These are phyloP conservation scores for Marasmius tenuissimus DNA, from an alignment of 1,284 basidiomycete species.

Conservation along the genomic window DNA sequence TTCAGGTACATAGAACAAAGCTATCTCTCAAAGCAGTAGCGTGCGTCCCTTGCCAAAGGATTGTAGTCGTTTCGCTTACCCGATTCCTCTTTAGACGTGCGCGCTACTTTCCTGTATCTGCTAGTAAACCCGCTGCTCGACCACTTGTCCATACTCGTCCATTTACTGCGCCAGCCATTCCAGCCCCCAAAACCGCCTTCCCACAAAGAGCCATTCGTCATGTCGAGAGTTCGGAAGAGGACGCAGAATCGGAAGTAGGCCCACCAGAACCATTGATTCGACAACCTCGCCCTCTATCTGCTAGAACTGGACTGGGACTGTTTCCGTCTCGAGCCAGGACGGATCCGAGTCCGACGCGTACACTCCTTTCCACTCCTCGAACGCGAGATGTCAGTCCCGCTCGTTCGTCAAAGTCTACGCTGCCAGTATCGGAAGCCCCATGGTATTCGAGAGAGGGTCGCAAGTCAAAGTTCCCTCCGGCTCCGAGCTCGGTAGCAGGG, in stretches of 20 bases:
- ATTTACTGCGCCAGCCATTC: conserved; percentile 20
- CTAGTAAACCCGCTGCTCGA: conserved; percentile 29
- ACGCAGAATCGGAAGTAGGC: conserved; percentile 25
- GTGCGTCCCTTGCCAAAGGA: conserved; percentile 45
- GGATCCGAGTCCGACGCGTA: conserved; percentile 13
- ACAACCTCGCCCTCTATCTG: not conserved
- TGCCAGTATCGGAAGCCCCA: not conserved
- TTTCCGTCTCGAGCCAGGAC: conserved; percentile 13
- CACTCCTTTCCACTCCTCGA: conserved; percentile 25
- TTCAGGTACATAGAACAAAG: conserved; percentile 63
- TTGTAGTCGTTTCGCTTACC: conserved; percentile 15
- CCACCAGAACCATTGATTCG: conserved; percentile 9
- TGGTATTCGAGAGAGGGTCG: conserved; percentile 26
- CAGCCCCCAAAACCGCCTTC: conserved; percentile 26
- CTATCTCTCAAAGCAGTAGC: conserved; percentile 77
- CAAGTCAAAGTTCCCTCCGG: conserved; percentile 25
- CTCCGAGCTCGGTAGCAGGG: conserved; percentile 25
- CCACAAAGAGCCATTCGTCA: conserved; percentile 25
- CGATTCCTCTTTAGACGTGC: conserved; percentile 42
- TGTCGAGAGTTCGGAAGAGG: conserved; percentile 29
- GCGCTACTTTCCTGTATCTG: conserved; percentile 70
- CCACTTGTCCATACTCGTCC: conserved; percentile 12
- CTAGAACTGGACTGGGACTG: not conserved
- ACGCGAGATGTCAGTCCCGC: conserved; percentile 38
- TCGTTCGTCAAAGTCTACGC: conserved; percentile 32